Percentiles rank a stretch among this genome's conserved stretches.
Evolutionary conservation across 1,139 yeast species (phyloP).

Genomic region (Torulaspora globosa): DNA sequence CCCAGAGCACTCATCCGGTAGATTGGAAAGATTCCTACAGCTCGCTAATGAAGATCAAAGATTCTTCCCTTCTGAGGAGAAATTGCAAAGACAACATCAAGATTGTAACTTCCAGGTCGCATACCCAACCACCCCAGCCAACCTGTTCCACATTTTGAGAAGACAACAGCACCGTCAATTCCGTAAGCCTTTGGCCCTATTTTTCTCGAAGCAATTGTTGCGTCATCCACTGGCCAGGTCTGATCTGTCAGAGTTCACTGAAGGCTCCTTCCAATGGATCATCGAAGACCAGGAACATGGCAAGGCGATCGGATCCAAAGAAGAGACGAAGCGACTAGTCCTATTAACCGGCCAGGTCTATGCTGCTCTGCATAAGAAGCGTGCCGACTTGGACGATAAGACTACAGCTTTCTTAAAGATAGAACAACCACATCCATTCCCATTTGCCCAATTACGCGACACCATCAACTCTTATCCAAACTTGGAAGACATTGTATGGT

Average conservation of each 20-base stretch:
- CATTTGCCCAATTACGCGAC: conserved; percentile 89
- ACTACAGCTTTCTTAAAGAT: conserved; percentile 83
- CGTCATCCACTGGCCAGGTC: conserved; percentile 99
- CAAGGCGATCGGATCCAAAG: conserved; percentile 67
- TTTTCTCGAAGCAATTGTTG: conserved; percentile 90
- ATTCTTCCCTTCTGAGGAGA: conserved; percentile 82
- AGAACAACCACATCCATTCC: conserved; percentile 99
- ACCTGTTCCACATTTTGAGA: conserved; percentile 92
- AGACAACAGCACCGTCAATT: conserved; percentile 99
- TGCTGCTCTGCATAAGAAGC: conserved; percentile 85
- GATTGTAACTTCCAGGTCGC: conserved; percentile 98
- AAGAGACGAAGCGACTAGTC: conserved; percentile 83
- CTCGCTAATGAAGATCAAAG: conserved; percentile 95
- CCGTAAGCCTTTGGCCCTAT: conserved; percentile 86
- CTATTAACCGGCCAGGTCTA: conserved; percentile 90
- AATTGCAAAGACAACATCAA: conserved; percentile 95
- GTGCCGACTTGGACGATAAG: conserved; percentile 69
- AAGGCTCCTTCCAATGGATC: conserved; percentile 90
- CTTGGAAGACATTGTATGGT: conserved; percentile 86
- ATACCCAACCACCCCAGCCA: conserved; percentile 97
- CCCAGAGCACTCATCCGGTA: conserved; percentile 98
- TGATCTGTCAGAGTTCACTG: conserved; percentile 74
- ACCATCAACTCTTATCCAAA: conserved; percentile 75
- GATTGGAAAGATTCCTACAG: conserved; percentile 95
- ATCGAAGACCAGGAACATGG: conserved; percentile 88